A percentile compares a stretch with the other conserved stretches of the same genome.
Evolutionary conservation across 495 filamentous ascomycete genomes (phyloP).

Genomic region (Podospora pseudopauciseta): DNA sequence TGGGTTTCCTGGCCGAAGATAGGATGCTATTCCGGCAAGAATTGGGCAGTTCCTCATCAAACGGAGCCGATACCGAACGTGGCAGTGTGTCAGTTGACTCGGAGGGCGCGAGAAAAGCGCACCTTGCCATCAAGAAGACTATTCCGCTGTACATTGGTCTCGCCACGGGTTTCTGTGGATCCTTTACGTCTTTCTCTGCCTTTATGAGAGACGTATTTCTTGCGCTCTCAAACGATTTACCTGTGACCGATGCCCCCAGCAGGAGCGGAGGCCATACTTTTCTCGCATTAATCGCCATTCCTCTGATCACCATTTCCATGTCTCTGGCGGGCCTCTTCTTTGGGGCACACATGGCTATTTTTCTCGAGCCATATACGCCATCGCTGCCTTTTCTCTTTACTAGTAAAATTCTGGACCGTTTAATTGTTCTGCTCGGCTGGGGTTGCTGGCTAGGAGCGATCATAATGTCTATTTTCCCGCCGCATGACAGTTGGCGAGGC

Average conservation of each 20-base stretch:
- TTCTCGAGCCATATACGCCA: constrained; percentile 52
- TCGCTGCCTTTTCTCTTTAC: constrained; percentile 57
- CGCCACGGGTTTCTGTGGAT: constrained; percentile 90
- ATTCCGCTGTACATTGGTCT: constrained; percentile 90
- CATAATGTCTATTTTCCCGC: constrained; percentile 69
- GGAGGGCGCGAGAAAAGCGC: constrained; percentile 45
- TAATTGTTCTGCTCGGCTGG: constrained; percentile 59
- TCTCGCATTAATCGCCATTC: constrained; percentile 69
- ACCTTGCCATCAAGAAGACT: constrained; percentile 67
- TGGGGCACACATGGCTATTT: constrained; percentile 75
- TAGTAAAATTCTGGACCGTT: constrained; percentile 56
- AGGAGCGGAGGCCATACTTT: constrained; percentile 81
- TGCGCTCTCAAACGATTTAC: constrained; percentile 71
- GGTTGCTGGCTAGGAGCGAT: constrained; percentile 78
- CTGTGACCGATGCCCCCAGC: constrained; percentile 24
- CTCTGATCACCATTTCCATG: constrained; percentile 64
- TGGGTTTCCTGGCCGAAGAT: constrained; percentile 86
- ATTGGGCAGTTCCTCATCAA: constrained; percentile 24
- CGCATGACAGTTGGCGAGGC: constrained; percentile 68
- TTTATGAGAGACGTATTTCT: constrained; percentile 85
- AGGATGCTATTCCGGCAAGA: constrained; percentile 62
- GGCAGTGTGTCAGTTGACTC: constrained; percentile 32
- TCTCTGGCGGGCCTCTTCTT: constrained; percentile 64
- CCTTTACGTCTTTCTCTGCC: constrained; percentile 85
- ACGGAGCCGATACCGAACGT: not conserved